Evolutionary conservation across 805 yeast genomes (phyloP).

Genomic region (Naumovozyma dairenensis): DNA sequence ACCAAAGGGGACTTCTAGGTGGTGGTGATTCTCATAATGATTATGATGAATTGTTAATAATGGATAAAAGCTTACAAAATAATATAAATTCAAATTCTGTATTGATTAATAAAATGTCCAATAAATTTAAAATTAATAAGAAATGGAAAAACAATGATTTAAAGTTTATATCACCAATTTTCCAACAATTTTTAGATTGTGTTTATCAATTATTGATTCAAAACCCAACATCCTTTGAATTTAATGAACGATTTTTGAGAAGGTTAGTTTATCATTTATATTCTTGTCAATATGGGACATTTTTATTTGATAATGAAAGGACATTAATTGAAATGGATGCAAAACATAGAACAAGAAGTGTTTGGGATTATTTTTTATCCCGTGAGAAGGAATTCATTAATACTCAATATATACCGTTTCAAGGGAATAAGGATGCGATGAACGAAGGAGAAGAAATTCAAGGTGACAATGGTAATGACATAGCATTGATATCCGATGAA

Average conservation of each 20-base stretch:
- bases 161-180: constrained; percentile 76
- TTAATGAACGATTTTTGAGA: constrained; percentile 78
- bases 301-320: constrained; percentile 63
- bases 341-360: constrained; percentile 52
- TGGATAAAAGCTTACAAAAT: too few relatives aligned
- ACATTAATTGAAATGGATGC: constrained; percentile 43
- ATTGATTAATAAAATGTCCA: constrained; percentile 4
- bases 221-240: constrained; percentile 67
- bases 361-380: constrained; percentile 89
- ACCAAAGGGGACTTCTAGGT: too few relatives aligned
- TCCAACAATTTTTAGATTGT: constrained; percentile 89
- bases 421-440: constrained; percentile 2
- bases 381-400: constrained; percentile 62
- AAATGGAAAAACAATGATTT: constrained; percentile 32
- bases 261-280: constrained; percentile 78
- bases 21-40: too few relatives aligned
- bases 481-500: constrained; percentile 17
- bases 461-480: constrained; percentile 14
- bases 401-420: constrained; percentile 28
- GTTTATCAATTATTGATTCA: constrained; percentile 71
- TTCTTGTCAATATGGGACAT: constrained; percentile 93
- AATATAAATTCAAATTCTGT: constrained; percentile 1
- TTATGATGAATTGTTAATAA: too few relatives aligned
- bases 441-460: constrained; percentile 25
- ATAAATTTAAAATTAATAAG: constrained; percentile 3